Evolutionary conservation across 768 basidiomycete species (phyloP), one percentile per base, ranked within the genome.

Genomic region (Lepiota brunneoincarnata): DNA sequence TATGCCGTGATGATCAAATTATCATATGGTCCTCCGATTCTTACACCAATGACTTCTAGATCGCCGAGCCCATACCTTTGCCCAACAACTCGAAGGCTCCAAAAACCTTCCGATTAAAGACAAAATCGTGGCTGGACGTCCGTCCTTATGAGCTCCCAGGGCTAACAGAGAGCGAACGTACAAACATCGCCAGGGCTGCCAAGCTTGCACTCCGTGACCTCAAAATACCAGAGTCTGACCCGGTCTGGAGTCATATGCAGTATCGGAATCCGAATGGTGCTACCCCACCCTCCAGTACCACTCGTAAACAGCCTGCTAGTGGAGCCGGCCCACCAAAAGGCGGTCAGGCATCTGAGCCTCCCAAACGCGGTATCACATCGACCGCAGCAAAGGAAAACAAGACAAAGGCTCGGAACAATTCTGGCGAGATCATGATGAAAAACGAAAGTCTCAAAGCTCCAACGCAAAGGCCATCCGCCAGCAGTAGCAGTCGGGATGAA

Each of bases 111-210:
- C 62, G 69, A 28, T 79, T 89, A 55, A 86, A 82, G 58, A 68
- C 75, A 20, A 62, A 67, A 17, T 70, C 80, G 2, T 91, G 88
- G 87, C 73, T 73, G 31, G 83, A 90, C 61, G 83, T 89, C 21
- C 82, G 86, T 5, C 89, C 89, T 0, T 83, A 75, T 54, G 84
- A 83, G 57, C 87, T 79, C 76, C 70, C 75, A 0, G 71, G 71
- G 24, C 71, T 86, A 23, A 70, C 71, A 2, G 77, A 80, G 24
- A 45, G 69, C 2, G 80, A 83, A 41, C 75, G 80, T 4, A 70
- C 68, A 6, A 60, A 56, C n/a, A 70, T 89, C 65, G 75, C 80
- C 6, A 75, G 80, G 37, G 70, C 74, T 24, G 85, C 81, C 1
- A 76, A 83, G 42, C 57, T 69, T 14, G 76, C 69, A 0, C 75